These are phyloP conservation scores for Selenicereus undatus DNA, from an alignment of 148 eudicot species.

Conservation along the genomic window DNA sequence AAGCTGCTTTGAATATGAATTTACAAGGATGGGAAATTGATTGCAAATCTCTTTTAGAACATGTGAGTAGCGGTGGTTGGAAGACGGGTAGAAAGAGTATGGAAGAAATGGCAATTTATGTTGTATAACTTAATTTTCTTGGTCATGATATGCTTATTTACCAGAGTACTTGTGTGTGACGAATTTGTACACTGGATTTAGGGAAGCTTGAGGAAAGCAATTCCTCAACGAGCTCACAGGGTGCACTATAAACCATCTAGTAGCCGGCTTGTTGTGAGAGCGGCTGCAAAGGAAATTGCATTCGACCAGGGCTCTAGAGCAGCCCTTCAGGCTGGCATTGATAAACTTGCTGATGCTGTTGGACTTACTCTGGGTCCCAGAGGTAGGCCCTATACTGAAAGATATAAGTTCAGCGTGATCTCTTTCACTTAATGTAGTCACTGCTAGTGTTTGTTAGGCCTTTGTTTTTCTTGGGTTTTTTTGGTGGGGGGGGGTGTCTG, in stretches of 20 bases:
- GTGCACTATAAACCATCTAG: constrained; percentile 39
- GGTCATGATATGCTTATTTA: too few species aligned
- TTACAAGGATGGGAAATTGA: too few species aligned
- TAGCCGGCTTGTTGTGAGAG: constrained; percentile 59
- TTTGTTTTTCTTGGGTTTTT: too few species aligned
- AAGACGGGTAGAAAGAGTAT: too few species aligned
- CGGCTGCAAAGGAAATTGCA: constrained; percentile 77
- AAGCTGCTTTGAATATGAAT: too few species aligned
- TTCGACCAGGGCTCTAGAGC: constrained; percentile 80
- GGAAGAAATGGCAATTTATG: too few species aligned
- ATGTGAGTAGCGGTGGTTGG: too few species aligned
- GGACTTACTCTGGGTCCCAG: constrained; percentile 97
- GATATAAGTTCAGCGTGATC: not conserved
- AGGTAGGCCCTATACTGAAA: constrained; percentile 37
- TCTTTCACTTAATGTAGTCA: not conserved
- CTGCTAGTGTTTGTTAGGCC: too few species aligned
- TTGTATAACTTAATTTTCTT: too few species aligned
- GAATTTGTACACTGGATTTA: constrained; percentile 21
- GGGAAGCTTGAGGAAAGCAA: constrained; percentile 51
- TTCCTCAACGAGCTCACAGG: constrained; percentile 56
- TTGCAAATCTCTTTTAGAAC: too few species aligned
- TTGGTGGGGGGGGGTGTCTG: too few species aligned
- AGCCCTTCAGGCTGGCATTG: constrained; percentile 88
- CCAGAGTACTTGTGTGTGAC: not conserved
- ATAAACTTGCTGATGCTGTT: constrained; percentile 87